Base-by-base conservation (phyloP, 2,329 filamentous ascomycete species). In the Monosporascus sp. region DNA sequence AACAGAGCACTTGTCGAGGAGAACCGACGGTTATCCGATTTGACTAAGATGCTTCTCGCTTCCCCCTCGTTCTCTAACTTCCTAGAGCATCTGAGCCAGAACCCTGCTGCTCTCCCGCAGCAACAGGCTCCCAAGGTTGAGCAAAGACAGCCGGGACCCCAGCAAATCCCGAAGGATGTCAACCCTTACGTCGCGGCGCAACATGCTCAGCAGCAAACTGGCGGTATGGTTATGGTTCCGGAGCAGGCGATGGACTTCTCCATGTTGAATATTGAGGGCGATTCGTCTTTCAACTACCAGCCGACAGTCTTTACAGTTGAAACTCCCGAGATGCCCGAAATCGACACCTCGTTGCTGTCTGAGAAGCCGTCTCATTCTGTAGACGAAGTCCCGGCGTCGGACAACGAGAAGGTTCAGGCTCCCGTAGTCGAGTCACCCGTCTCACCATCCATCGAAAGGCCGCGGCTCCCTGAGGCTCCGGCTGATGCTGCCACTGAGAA, bases 51-150 rank as follows among this genome's bases (percentile, higher is more conserved):
- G 82, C 84, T 93, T 27, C 79, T 93, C 18, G 84, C 84, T 5
- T 93, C 90, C 6, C 81, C 89, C 15, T 87, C 90, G 6, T 96
- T 97, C 72, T 90, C 82, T 58, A 87, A 83, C 73, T 92, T 89
- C 67, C 79, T 97, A 45, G 83, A 89, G 62, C 80, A 85, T 49
- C 78, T 90, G 38, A 86, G 82, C 70, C 71, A 76, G 59, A 85
- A 84, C 65, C 80, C 83, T 17, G 61, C 76, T 15, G 65, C 74
- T 8, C 51, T 71, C n/a, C 67, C 72, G 38, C 62, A 60, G 39
- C 54, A 54, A 14, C 62, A 74, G 58, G 70, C 74, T 50, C 68
- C 73, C 52, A 68, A 70, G 46, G 58, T 67, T n/a, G 74, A 74
- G 53, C 65, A 68, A 20, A 72, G 73, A 52, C 71, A 67, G 27